These are phyloP conservation scores for Ilyonectria robusta DNA, from an alignment of 2,329 filamentous ascomycete genomes.

Conservation along the genomic window DNA sequence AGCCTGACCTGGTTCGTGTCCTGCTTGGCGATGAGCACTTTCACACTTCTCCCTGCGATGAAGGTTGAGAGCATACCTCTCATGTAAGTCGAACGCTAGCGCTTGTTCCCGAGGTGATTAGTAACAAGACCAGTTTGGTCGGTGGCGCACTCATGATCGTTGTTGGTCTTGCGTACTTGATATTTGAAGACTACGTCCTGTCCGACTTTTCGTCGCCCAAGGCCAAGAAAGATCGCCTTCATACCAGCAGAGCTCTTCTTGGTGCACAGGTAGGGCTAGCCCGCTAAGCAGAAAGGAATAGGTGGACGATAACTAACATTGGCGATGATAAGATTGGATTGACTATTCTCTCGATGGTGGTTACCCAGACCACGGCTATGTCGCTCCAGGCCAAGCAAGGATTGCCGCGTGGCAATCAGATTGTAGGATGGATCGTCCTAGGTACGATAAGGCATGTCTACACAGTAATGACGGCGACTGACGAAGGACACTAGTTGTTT, in stretches of 20 bases:
- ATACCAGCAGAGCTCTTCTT: constrained; percentile 71
- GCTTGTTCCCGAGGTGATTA: no score
- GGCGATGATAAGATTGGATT: constrained; percentile 73
- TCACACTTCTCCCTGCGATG: constrained; percentile 89
- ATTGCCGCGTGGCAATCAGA: constrained; percentile 88
- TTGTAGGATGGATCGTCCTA: constrained; percentile 86
- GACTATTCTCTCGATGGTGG: constrained; percentile 83
- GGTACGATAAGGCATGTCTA: constrained; percentile 62
- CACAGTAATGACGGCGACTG: constrained; percentile 14
- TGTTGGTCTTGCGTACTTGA: constrained; percentile 82
- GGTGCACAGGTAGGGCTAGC: constrained; percentile 72
- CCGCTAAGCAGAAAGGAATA: no score
- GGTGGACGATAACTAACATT: constrained; percentile 26
- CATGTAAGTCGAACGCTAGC: constrained; percentile 69
- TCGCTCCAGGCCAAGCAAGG: constrained; percentile 89
- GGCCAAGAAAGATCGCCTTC: constrained; percentile 51
- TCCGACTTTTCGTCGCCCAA: constrained; percentile 57
- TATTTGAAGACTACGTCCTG: constrained; percentile 78
- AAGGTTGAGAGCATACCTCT: constrained; percentile 84
- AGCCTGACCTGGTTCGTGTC: constrained; percentile 80
- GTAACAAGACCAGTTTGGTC: constrained; percentile 67
- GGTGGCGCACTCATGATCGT: constrained; percentile 85
- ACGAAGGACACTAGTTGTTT: constrained; percentile 68
- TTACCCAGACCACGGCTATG: constrained; percentile 88
- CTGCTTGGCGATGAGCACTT: constrained; percentile 88